Percentiles rank a stretch among this genome's conserved stretches.
phyloP scores from a whole-genome alignment of 2,329 filamentous ascomycete genomes.

The Trichoderma koningii region DNA sequence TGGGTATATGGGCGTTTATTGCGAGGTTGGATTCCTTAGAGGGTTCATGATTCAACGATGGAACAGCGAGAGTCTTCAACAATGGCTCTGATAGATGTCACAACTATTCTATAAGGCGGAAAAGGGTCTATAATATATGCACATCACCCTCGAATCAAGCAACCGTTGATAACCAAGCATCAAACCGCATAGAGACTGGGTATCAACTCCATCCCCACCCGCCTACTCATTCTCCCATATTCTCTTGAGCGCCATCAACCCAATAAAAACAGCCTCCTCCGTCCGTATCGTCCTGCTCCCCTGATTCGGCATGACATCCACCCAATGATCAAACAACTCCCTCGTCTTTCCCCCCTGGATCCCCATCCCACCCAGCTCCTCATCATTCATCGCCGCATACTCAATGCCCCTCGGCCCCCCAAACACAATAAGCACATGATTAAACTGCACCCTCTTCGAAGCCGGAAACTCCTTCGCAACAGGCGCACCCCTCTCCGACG shows the following conservation, averaged over 20 bases:
- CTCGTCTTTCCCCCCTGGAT: slow-evolving; percentile 65
- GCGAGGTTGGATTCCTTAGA: slow-evolving; percentile 14
- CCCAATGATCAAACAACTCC: slow-evolving; percentile 80
- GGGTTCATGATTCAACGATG: slow-evolving; percentile 36
- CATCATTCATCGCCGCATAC: slow-evolving; percentile 66
- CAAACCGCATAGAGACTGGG: slow-evolving; percentile 4
- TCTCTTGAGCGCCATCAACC: slow-evolving; percentile 66
- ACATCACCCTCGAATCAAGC: background rate
- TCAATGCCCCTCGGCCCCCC: slow-evolving; percentile 81
- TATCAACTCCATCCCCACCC: slow-evolving; percentile 10
- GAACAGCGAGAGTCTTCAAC: slow-evolving; percentile 36
- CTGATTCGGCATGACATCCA: slow-evolving; percentile 78
- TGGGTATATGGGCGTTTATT: slow-evolving; percentile 18
- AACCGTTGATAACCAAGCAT: background rate
- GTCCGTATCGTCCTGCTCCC: slow-evolving; percentile 81
- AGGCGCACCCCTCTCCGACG: slow-evolving; percentile 71
- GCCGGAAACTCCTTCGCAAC: slow-evolving; percentile 50
- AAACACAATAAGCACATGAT: slow-evolving; percentile 76
- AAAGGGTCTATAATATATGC: background rate
- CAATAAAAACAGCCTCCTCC: slow-evolving; percentile 80
- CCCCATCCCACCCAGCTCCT: slow-evolving; percentile 58
- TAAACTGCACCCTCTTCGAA: slow-evolving; percentile 53
- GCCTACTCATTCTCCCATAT: slow-evolving; percentile 49
- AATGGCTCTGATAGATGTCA: slow-evolving; percentile 27
- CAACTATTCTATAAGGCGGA: background rate